Percentiles rank a stretch among this genome's conserved stretches.
Evolutionary conservation across 1,139 yeast genomes (phyloP).

Genomic region (Kodamaea fungicola): DNA sequence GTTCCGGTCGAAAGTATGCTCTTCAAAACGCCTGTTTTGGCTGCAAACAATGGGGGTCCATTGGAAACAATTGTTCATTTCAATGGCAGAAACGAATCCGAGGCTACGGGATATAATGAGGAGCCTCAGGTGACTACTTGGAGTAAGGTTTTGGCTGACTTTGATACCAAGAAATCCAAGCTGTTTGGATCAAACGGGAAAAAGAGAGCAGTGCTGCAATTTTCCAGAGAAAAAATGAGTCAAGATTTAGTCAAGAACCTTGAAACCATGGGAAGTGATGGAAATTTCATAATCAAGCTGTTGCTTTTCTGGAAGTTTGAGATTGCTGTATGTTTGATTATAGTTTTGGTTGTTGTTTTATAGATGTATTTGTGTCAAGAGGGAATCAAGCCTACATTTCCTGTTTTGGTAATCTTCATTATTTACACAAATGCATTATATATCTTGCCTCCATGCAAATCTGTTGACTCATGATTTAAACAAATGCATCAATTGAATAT

Average conservation of each 20-base stretch:
- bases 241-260: constrained; percentile 37
- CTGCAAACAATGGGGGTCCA: constrained; percentile 91
- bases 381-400: too few species aligned
- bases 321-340: constrained; percentile 9
- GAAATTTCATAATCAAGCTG: constrained; percentile 4
- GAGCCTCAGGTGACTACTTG: constrained; percentile 55
- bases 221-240: constrained; percentile 66
- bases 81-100: constrained; percentile 29
- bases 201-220: constrained; percentile 46
- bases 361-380: too few species aligned
- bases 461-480: background rate
- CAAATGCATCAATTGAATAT: constrained; percentile 19
- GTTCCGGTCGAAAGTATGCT: constrained; percentile 97
- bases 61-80: constrained; percentile 66
- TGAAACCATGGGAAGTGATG: constrained; percentile 3
- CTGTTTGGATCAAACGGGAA: constrained; percentile 50
- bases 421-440: background rate
- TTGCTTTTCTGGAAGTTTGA: constrained; percentile 17
- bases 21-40: constrained; percentile 77
- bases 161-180: constrained; percentile 22
- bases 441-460: background rate
- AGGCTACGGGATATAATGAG: constrained; percentile 77
- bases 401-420: too few species aligned
- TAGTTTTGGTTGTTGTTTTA: constrained; percentile 2
- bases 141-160: constrained; percentile 56